Conservation (phyloP, 441 rosid species). For the Mallotus japonicus region DNA sequence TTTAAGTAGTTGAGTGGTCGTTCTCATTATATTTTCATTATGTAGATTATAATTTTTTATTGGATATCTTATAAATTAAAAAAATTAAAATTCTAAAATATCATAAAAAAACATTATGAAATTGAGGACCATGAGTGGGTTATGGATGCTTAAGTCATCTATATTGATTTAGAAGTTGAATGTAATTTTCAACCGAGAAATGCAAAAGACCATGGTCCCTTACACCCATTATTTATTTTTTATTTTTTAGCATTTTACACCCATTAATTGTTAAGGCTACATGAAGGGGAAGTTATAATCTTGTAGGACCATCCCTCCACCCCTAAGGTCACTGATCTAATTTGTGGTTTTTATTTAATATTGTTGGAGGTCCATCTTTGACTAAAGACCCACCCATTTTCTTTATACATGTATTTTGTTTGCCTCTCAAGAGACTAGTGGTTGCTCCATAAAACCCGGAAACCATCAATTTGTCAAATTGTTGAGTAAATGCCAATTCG, state of each 20-base stretch:
- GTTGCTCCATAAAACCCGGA: conserved; percentile 10
- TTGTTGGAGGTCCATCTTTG: background rate
- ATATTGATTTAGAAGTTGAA: too few species aligned
- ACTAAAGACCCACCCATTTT: background rate
- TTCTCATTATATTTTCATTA: too few species aligned
- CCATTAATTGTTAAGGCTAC: background rate
- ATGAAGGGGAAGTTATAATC: background rate
- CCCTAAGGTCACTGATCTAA: background rate
- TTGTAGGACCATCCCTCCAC: conserved; percentile 11
- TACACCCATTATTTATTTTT: background rate
- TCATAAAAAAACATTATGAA: too few species aligned
- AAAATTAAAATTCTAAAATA: too few species aligned
- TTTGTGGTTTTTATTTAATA: background rate
- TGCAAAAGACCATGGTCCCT: background rate
- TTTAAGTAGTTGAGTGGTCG: too few species aligned
- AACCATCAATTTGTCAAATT: background rate
- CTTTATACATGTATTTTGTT: background rate
- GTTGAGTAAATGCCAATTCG: background rate
- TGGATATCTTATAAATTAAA: too few species aligned
- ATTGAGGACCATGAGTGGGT: too few species aligned
- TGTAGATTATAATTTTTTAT: too few species aligned
- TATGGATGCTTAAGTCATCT: too few species aligned
- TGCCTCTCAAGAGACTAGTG: background rate
- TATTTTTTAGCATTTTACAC: too few species aligned
- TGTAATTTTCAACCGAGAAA: background rate